Base-by-base conservation (phyloP, 1,284 basidiomycete genomes). In the Cryptococcus sp. region DNA sequence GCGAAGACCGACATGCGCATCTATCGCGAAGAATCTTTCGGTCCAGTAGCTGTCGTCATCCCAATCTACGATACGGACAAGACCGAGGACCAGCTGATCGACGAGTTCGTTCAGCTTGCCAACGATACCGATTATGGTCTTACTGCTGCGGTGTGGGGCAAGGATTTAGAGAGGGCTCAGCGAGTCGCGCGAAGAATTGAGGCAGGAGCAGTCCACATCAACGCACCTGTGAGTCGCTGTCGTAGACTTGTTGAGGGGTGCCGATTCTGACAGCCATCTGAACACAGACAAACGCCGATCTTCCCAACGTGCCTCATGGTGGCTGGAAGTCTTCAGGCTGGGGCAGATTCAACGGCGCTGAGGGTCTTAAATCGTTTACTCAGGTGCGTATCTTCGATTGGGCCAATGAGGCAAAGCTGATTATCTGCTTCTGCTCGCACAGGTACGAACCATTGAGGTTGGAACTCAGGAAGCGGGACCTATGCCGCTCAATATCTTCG, bases 21-120 rank as follows among this genome's bases (percentile, higher is more conserved):
- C 4, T 85, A 83, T 82, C 78, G 83, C 38, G 70, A 82, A 25
- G 86, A 88, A 71, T 82, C 81, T 15, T 87, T 87, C 66, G 86
- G 84, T 1, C 86, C 86, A 35, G 81, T 84, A 78, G 72, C 66
- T 70, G 69, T 64, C 11, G 19, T 71, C 17, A 56, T 71, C 49
- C 59, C 65, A 25, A 65, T 68, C 19, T 51, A 60, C 13, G 63
- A 62, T 20, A 46, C n/a, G 11, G 57, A 46, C 15, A 23, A 41
- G 22, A 20, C 13, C 45, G 59, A 59, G 20, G 53, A 55, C n/a
- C 40, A 22, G 13, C 15, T 72, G 46, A 84, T 86, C 2, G 71
- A 84, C 22, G 77, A 77, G 7, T 77, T 86, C 54, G 79, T 82
- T 2, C 76, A 78, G 1, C 81, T 82, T 31, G 71, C 71, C 22